These are phyloP conservation scores for button mushroom (Agaricus bisporus) DNA, from an alignment of 768 basidiomycete genomes.

Conservation along the genomic window DNA sequence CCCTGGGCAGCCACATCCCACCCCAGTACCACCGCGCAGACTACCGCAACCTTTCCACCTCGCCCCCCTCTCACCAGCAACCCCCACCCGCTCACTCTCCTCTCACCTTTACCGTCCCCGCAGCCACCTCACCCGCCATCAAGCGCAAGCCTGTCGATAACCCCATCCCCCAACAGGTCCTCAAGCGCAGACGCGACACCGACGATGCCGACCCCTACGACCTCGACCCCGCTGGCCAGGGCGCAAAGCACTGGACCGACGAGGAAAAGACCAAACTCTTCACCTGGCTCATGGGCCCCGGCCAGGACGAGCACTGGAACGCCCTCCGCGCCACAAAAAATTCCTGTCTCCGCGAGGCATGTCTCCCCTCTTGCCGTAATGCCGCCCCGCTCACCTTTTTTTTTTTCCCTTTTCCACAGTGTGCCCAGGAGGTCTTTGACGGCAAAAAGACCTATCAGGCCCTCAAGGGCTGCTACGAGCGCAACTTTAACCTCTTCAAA, in stretches of 20 bases:
- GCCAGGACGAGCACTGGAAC: slow-evolving; percentile 75
- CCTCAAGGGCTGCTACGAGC: slow-evolving; percentile 80
- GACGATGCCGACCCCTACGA: slow-evolving; percentile 36
- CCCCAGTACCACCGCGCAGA: slow-evolving; percentile 18
- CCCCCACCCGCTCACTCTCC: slow-evolving; percentile 30
- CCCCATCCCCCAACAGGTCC: slow-evolving; percentile 18
- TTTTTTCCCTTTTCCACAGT: no score
- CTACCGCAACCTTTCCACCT: slow-evolving; percentile 34
- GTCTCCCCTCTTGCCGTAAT: slow-evolving; percentile 12
- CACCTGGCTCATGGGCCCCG: slow-evolving; percentile 68
- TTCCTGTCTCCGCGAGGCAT: slow-evolving; percentile 73
- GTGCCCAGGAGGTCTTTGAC: slow-evolving; percentile 63
- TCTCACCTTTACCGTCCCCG: slow-evolving; percentile 30
- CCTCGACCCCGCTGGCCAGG: slow-evolving; percentile 43
- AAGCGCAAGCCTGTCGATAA: slow-evolving; percentile 39
- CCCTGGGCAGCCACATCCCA: slow-evolving; percentile 47
- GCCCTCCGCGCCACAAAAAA: slow-evolving; percentile 75
- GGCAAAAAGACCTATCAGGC: slow-evolving; percentile 80
- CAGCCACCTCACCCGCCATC: slow-evolving; percentile 30
- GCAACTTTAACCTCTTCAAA: slow-evolving; percentile 81
- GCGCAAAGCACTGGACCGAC: slow-evolving; percentile 82
- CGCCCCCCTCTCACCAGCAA: slow-evolving; percentile 29
- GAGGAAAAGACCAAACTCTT: slow-evolving; percentile 77
- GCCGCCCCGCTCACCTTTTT: slow-evolving; percentile 3
- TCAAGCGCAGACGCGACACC: slow-evolving; percentile 11